Evolutionary conservation across 75 land plant species (phyloP), one percentile per base, ranked within the genome.

Genomic region (Selaginella tamariscina): DNA sequence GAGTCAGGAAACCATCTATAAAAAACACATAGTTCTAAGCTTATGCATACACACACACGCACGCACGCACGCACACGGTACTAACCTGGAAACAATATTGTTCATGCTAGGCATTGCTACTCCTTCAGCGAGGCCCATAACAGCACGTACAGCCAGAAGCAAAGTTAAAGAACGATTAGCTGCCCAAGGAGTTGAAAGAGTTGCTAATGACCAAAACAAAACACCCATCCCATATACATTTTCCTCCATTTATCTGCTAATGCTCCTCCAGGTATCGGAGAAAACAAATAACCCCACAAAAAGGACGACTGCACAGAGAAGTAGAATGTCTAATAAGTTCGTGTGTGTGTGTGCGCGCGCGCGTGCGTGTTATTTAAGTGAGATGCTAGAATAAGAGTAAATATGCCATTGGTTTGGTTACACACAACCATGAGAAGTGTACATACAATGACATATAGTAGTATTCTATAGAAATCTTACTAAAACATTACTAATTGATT

Each of bases 101-200:
- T 92, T 92, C 97, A 92, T 92, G 82, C 86, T 78, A 56, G 97
- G 97, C 79, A 92, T 86, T 32, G 97, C 97, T 1, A 92, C 97
- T 24, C 97, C 97, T 82, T 92, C 97, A 21, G 95, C 89, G 24
- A 86, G 62, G 32, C 97, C 97, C 71, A 92, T 81, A 60, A 89
- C 70, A 69, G 76, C 82, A 11, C 97, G 80, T 78, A 82, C 74
- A 2, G 75, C 74, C 31, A 92, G 82, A 32, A 92, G 72, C 56
- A 81, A 76, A 73, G 69, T 75, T 24, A 89, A 29, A 54, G 97
- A 92, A 26, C 78, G 78, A 8, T 77, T 76, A 1, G 97, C 94
- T 68, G 97, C 97, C 87, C 85, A 92, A 9, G 97, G 97, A 27
- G 97, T 92, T 56, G 81, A 75, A 32, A 84, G 72, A 2, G 97